Conservation (phyloP, 192 early-diverging fungal genomes). For the Dispira parvispora region DNA sequence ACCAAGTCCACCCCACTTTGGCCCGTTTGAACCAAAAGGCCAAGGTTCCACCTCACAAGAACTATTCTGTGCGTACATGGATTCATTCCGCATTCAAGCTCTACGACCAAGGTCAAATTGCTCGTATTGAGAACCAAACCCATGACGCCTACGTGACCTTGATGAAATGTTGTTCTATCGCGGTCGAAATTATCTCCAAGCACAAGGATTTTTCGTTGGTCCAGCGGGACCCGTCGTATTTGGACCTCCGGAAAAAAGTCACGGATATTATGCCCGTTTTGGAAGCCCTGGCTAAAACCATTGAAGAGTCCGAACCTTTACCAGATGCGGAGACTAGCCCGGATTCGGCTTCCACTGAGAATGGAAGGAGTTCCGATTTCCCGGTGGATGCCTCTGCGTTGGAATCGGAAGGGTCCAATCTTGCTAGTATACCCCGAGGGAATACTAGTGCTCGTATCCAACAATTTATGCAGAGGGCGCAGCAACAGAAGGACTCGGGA, state of each 20-base stretch:
- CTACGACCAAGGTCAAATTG: not conserved
- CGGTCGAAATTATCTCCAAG: slow-evolving; percentile 26
- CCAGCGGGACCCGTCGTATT: slow-evolving; percentile 24
- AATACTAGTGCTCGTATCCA: slow-evolving; percentile 11
- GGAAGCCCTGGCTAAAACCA: not conserved
- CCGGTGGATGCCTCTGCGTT: not conserved
- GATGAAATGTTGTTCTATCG: slow-evolving; percentile 27
- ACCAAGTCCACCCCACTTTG: slow-evolving; percentile 6
- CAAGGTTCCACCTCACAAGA: not conserved
- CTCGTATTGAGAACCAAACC: slow-evolving; percentile 3
- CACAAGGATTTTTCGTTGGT: slow-evolving; percentile 23
- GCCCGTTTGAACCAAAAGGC: slow-evolving; percentile 3
- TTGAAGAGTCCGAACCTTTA: not conserved
- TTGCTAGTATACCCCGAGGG: not conserved
- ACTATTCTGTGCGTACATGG: slow-evolving; percentile 3
- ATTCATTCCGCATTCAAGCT: slow-evolving; percentile 9
- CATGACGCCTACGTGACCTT: slow-evolving; percentile 24
- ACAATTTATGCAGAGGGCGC: slow-evolving; percentile 2
- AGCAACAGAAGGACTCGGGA: not conserved
- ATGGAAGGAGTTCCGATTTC: not conserved
- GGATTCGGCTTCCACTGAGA: not conserved
- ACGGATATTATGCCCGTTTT: not conserved
- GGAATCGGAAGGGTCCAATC: not conserved
- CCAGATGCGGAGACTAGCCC: no score
- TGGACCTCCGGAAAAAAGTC: slow-evolving; percentile 20